A percentile compares a stretch with the other conserved stretches of the same genome.
Evolutionary conservation across 192 early-diverging fungal genomes (phyloP).

Genomic region (Physocladia obscura): DNA sequence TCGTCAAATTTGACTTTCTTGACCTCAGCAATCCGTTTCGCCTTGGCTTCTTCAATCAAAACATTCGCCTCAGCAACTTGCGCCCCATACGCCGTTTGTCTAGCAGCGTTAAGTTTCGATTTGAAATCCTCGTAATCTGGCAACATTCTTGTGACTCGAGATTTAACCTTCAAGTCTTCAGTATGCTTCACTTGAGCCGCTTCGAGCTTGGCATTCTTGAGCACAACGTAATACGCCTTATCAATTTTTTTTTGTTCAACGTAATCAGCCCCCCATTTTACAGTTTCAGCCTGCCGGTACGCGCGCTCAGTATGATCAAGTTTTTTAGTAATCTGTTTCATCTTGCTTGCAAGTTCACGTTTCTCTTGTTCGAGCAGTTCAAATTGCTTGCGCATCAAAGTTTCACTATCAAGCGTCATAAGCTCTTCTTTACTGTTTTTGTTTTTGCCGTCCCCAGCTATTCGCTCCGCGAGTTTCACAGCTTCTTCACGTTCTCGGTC

Average conservation of each 20-base stretch:
- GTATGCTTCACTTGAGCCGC: conserved; percentile 65
- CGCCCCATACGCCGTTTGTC: conserved; percentile 57
- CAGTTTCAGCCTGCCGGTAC: conserved; percentile 85
- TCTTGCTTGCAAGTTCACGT: conserved; percentile 71
- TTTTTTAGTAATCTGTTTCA: conserved; percentile 72
- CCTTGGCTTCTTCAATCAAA: conserved; percentile 73
- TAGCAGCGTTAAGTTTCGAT: conserved; percentile 52
- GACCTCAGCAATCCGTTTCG: conserved; percentile 62
- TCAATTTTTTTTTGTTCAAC: conserved; percentile 85
- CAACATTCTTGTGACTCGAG: conserved; percentile 76
- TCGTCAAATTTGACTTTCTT: conserved; percentile 56
- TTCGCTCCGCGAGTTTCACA: conserved; percentile 75
- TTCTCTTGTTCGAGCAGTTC: conserved; percentile 90
- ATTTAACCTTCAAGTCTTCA: conserved; percentile 74
- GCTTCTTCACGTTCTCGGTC: conserved; percentile 83
- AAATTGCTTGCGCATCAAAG: conserved; percentile 80
- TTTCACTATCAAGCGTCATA: conserved; percentile 76
- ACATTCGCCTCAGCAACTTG: conserved; percentile 55
- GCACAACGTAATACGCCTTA: conserved; percentile 72
- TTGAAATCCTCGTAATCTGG: conserved; percentile 73
- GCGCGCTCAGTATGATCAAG: conserved; percentile 93
- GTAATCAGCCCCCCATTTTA: conserved; percentile 87
- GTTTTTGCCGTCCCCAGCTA: conserved; percentile 50
- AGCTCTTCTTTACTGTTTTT: conserved; percentile 73
- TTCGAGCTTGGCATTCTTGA: conserved; percentile 67